Conservation (phyloP, 192 early-diverging fungal species). For the Paraglomus brasilianum region DNA sequence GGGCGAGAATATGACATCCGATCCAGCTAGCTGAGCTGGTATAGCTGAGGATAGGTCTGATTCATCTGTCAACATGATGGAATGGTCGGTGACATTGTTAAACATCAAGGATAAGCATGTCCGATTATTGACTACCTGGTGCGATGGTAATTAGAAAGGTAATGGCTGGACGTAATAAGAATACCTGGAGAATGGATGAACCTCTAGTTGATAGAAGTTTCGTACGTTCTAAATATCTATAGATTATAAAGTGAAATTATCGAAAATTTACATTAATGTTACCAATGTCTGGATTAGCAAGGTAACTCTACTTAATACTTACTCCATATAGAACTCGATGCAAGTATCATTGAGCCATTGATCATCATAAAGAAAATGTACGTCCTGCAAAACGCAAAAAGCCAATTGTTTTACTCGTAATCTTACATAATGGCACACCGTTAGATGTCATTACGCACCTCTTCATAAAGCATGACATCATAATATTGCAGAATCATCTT, state of each 20-base stretch:
- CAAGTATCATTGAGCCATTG: slow-evolving; percentile 23
- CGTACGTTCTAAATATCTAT: neutral
- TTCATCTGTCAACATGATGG: neutral
- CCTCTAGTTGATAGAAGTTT: neutral
- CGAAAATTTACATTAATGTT: neutral
- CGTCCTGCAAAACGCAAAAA: neutral
- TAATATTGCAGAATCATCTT: neutral
- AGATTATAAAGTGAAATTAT: neutral
- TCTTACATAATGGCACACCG: neutral
- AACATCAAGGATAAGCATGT: neutral
- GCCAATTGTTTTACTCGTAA: neutral
- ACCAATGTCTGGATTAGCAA: neutral
- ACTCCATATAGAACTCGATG: slow-evolving; percentile 22
- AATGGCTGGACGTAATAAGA: neutral
- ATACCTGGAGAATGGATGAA: neutral
- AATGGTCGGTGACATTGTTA: neutral
- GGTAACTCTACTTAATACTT: neutral
- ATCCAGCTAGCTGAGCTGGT: neutral
- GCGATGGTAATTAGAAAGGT: neutral
- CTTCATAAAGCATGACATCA: slow-evolving; percentile 4
- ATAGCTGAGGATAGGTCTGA: neutral
- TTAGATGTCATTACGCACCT: neutral
- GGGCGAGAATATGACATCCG: neutral
- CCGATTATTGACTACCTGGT: neutral
- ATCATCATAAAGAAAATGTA: neutral